These are phyloP conservation scores for Fusarium equiseti DNA, from an alignment of 2,329 filamentous ascomycete genomes.

Conservation along the genomic window DNA sequence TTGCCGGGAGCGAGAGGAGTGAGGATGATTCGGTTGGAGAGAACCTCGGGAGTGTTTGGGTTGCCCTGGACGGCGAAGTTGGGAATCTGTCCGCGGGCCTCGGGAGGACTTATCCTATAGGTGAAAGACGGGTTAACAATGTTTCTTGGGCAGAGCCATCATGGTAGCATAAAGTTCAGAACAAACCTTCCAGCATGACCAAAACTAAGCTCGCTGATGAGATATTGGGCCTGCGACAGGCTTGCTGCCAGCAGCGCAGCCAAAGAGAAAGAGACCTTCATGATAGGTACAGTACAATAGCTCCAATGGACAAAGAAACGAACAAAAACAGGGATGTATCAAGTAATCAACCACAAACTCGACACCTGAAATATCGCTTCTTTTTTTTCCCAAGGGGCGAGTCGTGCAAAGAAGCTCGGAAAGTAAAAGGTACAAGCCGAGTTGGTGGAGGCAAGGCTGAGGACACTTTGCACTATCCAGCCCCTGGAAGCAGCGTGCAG, in stretches of 20 bases:
- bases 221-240: slow-evolving; percentile 71
- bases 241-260: slow-evolving; percentile 59
- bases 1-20: slow-evolving; percentile 91
- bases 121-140: slow-evolving; percentile 24
- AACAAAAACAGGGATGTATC: slow-evolving; percentile 22
- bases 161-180: slow-evolving; percentile 1
- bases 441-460: slow-evolving; percentile 45
- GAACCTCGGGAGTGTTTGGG: slow-evolving; percentile 69
- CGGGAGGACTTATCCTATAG: slow-evolving; percentile 73
- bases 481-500: slow-evolving; percentile 36
- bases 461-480: slow-evolving; percentile 47
- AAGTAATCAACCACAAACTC: slow-evolving; percentile 16
- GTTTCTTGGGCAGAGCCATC: neutral
- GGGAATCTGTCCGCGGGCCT: slow-evolving; percentile 62
- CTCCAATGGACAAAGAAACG: slow-evolving; percentile 17
- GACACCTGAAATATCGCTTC: slow-evolving; percentile 19
- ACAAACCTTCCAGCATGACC: slow-evolving; percentile 74
- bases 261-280: slow-evolving; percentile 59
- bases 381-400: slow-evolving; percentile 12
- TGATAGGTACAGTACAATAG: slow-evolving; percentile 50
- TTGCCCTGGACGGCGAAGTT: slow-evolving; percentile 67
- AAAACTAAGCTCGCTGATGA: slow-evolving; percentile 82
- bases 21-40: slow-evolving; percentile 92
- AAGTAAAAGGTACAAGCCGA: slow-evolving; percentile 27
- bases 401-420: slow-evolving; percentile 12